phyloP scores from a whole-genome alignment of 208 protist genomes.

The Wallacemonas sp. region DNA sequence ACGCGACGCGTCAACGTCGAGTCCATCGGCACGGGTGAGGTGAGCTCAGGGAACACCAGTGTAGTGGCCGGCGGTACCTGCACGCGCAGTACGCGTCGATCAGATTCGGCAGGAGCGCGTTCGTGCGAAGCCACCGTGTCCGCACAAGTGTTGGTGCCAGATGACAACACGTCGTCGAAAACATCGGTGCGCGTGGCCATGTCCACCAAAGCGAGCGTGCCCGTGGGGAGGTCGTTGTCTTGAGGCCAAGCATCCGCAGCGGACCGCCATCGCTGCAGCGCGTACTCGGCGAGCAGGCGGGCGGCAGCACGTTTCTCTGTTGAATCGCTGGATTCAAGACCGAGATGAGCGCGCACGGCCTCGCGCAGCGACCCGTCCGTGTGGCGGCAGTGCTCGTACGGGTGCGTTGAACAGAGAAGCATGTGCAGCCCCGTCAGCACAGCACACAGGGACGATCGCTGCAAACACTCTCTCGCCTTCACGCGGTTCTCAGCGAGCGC shows the following conservation, averaged over 20 bases:
- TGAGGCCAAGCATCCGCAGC: background rate
- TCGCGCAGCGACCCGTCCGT: slow-evolving; percentile 18
- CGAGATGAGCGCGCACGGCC: background rate
- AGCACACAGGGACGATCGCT: slow-evolving; percentile 11
- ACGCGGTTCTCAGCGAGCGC: too few relatives aligned
- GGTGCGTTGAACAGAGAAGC: slow-evolving; percentile 16
- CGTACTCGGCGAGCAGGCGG: slow-evolving; percentile 4
- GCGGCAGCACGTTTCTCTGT: slow-evolving; percentile 2
- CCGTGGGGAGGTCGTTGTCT: background rate
- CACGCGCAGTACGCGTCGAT: background rate
- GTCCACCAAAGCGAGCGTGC: background rate
- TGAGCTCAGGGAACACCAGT: slow-evolving; percentile 19
- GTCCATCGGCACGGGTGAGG: background rate
- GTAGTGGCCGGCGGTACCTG: slow-evolving; percentile 7
- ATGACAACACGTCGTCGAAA: background rate
- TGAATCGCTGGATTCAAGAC: background rate
- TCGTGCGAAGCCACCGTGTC: too few relatives aligned
- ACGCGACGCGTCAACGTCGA: background rate
- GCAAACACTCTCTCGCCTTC: too few relatives aligned
- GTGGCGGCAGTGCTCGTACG: slow-evolving; percentile 22
- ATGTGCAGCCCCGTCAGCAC: slow-evolving; percentile 34
- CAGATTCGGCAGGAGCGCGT: background rate
- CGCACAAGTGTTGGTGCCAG: too few relatives aligned
- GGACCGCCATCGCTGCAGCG: background rate
- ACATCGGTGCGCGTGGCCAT: background rate